These are phyloP conservation scores for Noccaea caerulescens DNA, from an alignment of 345 rosid genomes.

Conservation along the genomic window DNA sequence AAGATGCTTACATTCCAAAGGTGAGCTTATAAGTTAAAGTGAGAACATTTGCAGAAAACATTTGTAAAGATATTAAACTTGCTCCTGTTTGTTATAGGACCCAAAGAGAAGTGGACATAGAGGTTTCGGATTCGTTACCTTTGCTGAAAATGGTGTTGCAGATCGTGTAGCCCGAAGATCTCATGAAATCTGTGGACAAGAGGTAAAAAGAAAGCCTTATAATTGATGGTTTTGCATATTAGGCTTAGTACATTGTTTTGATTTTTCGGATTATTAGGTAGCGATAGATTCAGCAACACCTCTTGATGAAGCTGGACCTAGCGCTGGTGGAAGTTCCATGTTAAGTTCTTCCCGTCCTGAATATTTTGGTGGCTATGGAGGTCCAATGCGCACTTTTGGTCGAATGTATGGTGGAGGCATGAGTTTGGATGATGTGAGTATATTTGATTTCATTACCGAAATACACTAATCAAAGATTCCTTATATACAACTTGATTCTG, in stretches of 20 bases:
- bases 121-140: constrained; percentile 96
- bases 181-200: constrained; percentile 97
- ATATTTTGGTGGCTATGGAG: constrained; percentile 80
- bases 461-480: constrained; percentile 2
- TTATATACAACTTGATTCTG: neutral
- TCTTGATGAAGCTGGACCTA: constrained; percentile 77
- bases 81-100: constrained; percentile 54
- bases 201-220: constrained; percentile 51
- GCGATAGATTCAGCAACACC: constrained; percentile 99
- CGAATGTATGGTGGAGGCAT: constrained; percentile 87
- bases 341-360: constrained; percentile 50
- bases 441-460: neutral
- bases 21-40: constrained; percentile 34
- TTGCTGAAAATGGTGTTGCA: constrained; percentile 94
- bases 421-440: constrained; percentile 74
- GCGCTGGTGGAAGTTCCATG: constrained; percentile 57
- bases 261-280: constrained; percentile 53
- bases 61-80: neutral
- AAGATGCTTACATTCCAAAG: constrained; percentile 92
- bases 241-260: constrained; percentile 23
- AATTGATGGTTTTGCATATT: neutral
- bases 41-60: neutral
- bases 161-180: constrained; percentile 89
- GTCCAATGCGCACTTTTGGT: constrained; percentile 77
- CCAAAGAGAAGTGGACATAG: constrained; percentile 96